These are phyloP conservation scores for Cryptococcus sp. DNA, from an alignment of 1,284 basidiomycete genomes.

Conservation along the genomic window DNA sequence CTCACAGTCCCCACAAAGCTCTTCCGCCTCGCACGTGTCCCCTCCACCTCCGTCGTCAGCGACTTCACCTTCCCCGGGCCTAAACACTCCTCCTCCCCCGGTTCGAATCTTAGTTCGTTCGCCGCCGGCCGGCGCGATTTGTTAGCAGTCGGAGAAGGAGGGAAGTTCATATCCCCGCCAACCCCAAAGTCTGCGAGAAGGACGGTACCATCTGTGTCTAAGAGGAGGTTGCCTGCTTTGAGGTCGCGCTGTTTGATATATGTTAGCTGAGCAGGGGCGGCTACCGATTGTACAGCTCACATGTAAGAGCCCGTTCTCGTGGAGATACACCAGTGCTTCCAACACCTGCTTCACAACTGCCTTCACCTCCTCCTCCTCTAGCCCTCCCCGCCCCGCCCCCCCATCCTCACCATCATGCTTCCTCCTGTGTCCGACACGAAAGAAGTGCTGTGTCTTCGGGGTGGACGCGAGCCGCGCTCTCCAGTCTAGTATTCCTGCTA, in stretches of 20 bases:
- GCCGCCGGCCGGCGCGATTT: constrained; percentile 12
- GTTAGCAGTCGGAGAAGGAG: constrained; percentile 14
- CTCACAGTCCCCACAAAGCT: constrained; percentile 80
- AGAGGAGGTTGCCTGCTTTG: constrained; percentile 81
- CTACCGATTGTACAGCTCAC: constrained; percentile 22
- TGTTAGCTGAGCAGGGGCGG: not conserved
- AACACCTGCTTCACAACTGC: constrained; percentile 72
- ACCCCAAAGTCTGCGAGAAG: constrained; percentile 96
- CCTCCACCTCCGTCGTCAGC: not conserved
- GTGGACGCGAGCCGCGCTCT: constrained; percentile 16
- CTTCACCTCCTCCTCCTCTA: constrained; percentile 45
- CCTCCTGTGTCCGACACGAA: constrained; percentile 5
- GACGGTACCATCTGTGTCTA: constrained; percentile 70
- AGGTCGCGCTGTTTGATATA: constrained; percentile 37
- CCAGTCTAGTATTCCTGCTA: constrained; percentile 41
- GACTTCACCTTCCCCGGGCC: constrained; percentile 1
- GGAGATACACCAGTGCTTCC: constrained; percentile 77
- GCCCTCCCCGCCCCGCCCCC: constrained; percentile 5
- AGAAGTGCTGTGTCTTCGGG: constrained; percentile 8
- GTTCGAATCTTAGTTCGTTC: constrained; percentile 30
- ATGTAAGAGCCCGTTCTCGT: constrained; percentile 86
- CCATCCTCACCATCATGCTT: constrained; percentile 5
- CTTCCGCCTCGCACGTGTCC: constrained; percentile 59
- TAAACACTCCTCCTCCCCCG: not conserved
- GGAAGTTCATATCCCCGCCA: constrained; percentile 36